These are phyloP conservation scores for Tylopilus sp. DNA, from an alignment of 1,284 basidiomycete species.

Conservation along the genomic window DNA sequence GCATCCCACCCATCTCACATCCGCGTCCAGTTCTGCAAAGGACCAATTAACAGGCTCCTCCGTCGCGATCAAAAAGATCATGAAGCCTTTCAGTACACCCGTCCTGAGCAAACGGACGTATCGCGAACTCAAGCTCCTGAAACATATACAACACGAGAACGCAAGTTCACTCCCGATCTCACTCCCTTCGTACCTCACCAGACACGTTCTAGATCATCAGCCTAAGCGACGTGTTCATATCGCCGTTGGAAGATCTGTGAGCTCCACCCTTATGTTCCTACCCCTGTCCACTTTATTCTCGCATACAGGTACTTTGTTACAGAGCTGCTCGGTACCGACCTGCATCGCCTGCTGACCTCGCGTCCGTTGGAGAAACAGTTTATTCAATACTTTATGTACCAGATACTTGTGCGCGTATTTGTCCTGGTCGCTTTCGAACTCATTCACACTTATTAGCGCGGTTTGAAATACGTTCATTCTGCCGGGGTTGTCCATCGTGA, in stretches of 20 bases:
- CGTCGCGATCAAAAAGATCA: constrained; percentile 99
- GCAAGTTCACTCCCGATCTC: constrained; percentile 41
- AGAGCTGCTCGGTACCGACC: constrained; percentile 97
- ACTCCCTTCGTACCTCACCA: constrained; percentile 2
- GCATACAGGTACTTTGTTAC: constrained; percentile 90
- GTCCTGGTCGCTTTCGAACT: not conserved
- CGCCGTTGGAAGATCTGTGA: constrained; percentile 94
- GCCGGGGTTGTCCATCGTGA: constrained; percentile 99
- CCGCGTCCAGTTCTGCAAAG: constrained; percentile 78
- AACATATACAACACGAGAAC: constrained; percentile 99
- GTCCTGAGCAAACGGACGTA: constrained; percentile 98
- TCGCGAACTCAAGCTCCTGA: constrained; percentile 96
- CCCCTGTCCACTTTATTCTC: not conserved
- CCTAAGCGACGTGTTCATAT: constrained; percentile 98
- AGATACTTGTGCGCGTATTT: constrained; percentile 74
- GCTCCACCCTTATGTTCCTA: constrained; percentile 27
- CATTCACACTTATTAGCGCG: constrained; percentile 56
- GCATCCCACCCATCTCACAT: constrained; percentile 4
- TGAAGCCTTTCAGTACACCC: constrained; percentile 97
- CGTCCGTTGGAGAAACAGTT: constrained; percentile 99
- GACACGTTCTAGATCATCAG: constrained; percentile 82
- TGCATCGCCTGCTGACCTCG: constrained; percentile 95
- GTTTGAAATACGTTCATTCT: constrained; percentile 99
- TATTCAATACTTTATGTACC: constrained; percentile 99
- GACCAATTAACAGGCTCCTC: constrained; percentile 94